A percentile compares a stretch with the other conserved stretches of the same genome.
phyloP scores from a whole-genome alignment of 805 yeast genomes.

The Wilhelminamyces savonicus region DNA sequence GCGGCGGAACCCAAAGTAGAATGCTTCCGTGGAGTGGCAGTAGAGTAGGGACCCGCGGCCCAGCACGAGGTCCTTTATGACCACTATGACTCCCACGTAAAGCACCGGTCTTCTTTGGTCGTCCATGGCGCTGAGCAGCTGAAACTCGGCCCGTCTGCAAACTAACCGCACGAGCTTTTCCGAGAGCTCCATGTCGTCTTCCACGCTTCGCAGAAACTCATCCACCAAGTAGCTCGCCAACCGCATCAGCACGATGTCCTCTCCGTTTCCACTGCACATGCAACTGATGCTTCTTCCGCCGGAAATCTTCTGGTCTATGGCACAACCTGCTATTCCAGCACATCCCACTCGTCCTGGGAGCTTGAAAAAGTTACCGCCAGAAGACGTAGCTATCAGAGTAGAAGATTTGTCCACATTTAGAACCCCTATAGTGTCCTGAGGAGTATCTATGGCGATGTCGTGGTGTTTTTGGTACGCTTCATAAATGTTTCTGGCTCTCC shows the following conservation, averaged over 20 bases:
- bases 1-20: slow-evolving; percentile 22
- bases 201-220: slow-evolving; percentile 3
- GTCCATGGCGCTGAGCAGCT: slow-evolving; percentile 8
- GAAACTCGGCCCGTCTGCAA: slow-evolving; percentile 3
- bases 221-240: slow-evolving; percentile 26
- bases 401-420: slow-evolving; percentile 10
- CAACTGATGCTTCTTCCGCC: slow-evolving; percentile 20
- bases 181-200: slow-evolving; percentile 13
- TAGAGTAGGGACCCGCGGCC: slow-evolving; percentile 15
- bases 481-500: slow-evolving; percentile 5
- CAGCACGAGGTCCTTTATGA: slow-evolving; percentile 7
- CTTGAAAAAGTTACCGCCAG: slow-evolving; percentile 51
- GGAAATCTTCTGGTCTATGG: slow-evolving; percentile 20
- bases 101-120: slow-evolving; percentile 5
- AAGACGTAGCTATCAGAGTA: slow-evolving; percentile 32
- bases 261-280: slow-evolving; percentile 53
- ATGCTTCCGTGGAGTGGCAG: slow-evolving; percentile 34
- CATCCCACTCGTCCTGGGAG: slow-evolving; percentile 47
- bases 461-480: slow-evolving; percentile 1
- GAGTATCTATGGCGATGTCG: neutral
- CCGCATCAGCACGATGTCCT: slow-evolving; percentile 42
- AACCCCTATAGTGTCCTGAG: slow-evolving; percentile 42
- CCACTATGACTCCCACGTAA: slow-evolving; percentile 28
- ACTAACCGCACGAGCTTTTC: slow-evolving; percentile 12
- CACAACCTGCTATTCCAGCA: slow-evolving; percentile 46